These are phyloP conservation scores for Triticum urartu DNA, from an alignment of 176 grass and related monocot genomes.

Conservation along the genomic window DNA sequence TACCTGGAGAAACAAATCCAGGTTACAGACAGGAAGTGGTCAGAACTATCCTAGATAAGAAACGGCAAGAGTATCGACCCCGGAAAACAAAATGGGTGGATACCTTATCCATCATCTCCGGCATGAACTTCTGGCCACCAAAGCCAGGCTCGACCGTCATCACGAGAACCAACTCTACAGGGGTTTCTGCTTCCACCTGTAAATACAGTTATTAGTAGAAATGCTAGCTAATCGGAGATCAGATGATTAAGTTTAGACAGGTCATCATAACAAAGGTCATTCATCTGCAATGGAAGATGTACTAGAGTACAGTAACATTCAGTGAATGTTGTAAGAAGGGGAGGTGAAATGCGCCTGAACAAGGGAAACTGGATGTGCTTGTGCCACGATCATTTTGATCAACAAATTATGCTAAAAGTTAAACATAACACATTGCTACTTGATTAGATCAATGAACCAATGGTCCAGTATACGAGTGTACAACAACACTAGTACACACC, in stretches of 20 bases:
- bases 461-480: background rate
- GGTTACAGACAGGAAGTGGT: constrained; percentile 14
- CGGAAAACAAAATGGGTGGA: background rate
- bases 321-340: background rate
- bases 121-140: constrained; percentile 98
- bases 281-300: background rate
- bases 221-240: background rate
- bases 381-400: background rate
- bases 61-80: background rate
- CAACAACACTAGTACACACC: background rate
- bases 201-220: background rate
- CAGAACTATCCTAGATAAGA: background rate
- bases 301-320: background rate
- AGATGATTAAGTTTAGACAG: background rate
- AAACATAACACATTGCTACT: background rate
- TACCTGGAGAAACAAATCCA: constrained; percentile 45
- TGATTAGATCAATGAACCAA: background rate
- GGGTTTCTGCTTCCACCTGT: constrained; percentile 88
- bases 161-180: constrained; percentile 90
- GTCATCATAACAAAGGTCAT: background rate
- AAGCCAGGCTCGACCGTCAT: constrained; percentile 99
- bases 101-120: constrained; percentile 98
- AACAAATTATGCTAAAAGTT: background rate
- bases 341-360: background rate
- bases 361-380: background rate